Base-by-base conservation (phyloP, 148 eudicot species). In the Tetragonia tetragonoides region DNA sequence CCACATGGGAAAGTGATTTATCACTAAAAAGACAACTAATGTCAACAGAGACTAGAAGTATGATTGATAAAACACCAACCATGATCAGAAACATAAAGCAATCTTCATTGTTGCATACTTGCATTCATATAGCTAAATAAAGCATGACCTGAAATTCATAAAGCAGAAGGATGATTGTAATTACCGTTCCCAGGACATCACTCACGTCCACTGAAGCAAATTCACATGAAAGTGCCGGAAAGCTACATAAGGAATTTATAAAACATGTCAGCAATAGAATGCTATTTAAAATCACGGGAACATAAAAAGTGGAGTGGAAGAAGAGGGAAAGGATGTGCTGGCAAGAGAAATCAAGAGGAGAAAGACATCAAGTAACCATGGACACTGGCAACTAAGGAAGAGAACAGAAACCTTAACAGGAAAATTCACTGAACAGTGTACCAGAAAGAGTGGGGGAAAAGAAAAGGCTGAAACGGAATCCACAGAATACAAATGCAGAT, bases 181-280 rank as follows among this genome's bases (percentile, higher is more conserved):
- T 87, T 91, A 95, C 99, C 81, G 99, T 95, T 80, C 99, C 99
- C 88, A 95, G 76, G 80, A 88, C 94, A 87, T 95, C 99, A 67
- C 93, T 95, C 87, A 95, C 91, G 81, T 95, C 97, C 78, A 95
- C 91, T 7, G 99, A 91, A 79, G 99, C 99, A 89, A 95, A 95
- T 87, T 95, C 97, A 86, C 99, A 95, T 44, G 99, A 95, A 69
- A 95, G 85, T 40, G 93, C 94, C 37, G 99, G 97, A 81, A 95
- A 93, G 87, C 99, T 95, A 67, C 93, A 84, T 49, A 64, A 75
- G 56, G 68, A 37, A 11, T 66, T 44, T 9, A 77, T 38, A 54
- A 20, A 38, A 34, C 28, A 72, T 28, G 77, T 86, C 68, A 86
- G 81, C 23, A 46, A 38, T 15, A 53, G 28, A 70, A 47, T 56